A percentile compares a stretch with the other conserved stretches of the same genome.
These are phyloP conservation scores for Cladophialophora chaetospira DNA, from an alignment of 2,329 filamentous ascomycete species.

Conservation along the genomic window DNA sequence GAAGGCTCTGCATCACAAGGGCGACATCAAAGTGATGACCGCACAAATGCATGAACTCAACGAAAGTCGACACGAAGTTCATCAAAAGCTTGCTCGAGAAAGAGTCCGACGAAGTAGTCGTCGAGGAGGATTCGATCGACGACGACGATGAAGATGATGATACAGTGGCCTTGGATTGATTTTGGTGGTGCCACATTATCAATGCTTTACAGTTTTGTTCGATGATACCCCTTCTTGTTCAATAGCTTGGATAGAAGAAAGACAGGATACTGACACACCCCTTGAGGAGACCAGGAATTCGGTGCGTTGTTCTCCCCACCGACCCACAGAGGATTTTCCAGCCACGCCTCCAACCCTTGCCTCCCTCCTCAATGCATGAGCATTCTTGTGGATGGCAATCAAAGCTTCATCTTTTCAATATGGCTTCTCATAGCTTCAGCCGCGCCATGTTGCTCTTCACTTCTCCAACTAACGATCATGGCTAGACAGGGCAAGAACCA, in stretches of 20 bases:
- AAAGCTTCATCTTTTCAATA: slow-evolving; percentile 11
- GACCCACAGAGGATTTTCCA: neutral
- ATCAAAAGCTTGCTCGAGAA: slow-evolving; percentile 15
- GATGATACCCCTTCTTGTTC: slow-evolving; percentile 9
- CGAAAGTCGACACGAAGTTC: slow-evolving; percentile 26
- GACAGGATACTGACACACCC: no score
- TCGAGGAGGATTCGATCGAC: slow-evolving; percentile 20
- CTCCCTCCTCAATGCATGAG: slow-evolving; percentile 4
- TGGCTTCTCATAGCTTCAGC: slow-evolving; percentile 2
- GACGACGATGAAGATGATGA: slow-evolving; percentile 17
- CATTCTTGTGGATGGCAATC: slow-evolving; percentile 24
- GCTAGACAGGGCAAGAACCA: neutral
- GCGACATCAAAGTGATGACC: slow-evolving; percentile 5
- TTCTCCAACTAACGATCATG: slow-evolving; percentile 3
- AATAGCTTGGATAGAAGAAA: no score
- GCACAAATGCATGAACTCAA: slow-evolving; percentile 10
- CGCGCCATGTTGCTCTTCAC: neutral
- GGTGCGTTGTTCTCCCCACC: no score
- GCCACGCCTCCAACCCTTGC: slow-evolving; percentile 14
- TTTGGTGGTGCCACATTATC: no score
- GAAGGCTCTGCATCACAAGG: slow-evolving; percentile 31
- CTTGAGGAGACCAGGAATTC: no score
- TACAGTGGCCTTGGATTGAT: slow-evolving; percentile 9
- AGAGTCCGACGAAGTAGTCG: slow-evolving; percentile 5
- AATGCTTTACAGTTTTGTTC: no score